Evolutionary conservation across 1,284 basidiomycete genomes (phyloP).

Genomic region (Heterobasidion irregulare): DNA sequence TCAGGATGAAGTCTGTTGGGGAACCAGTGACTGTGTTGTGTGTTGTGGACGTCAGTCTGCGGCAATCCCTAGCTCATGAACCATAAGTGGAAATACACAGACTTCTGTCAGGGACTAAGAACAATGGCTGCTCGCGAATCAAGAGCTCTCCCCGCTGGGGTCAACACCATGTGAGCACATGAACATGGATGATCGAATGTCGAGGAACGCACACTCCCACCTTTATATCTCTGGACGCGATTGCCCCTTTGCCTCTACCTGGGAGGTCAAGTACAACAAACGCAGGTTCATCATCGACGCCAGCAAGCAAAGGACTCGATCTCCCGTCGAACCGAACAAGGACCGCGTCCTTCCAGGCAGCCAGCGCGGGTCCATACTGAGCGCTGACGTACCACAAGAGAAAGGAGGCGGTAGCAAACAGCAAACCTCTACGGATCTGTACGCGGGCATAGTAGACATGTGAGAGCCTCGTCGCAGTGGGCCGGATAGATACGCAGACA

Average conservation of each 20-base stretch:
- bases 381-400: too few relatives aligned
- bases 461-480: too few relatives aligned
- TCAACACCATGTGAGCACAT: not conserved
- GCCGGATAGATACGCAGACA: too few relatives aligned
- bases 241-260: constrained; percentile 31
- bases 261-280: constrained; percentile 19
- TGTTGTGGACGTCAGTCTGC: not conserved
- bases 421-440: too few relatives aligned
- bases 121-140: constrained; percentile 43
- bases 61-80: not conserved
- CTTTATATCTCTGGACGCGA: constrained; percentile 29
- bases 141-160: constrained; percentile 48
- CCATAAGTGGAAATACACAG: constrained; percentile 11
- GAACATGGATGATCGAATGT: not conserved
- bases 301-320: too few relatives aligned
- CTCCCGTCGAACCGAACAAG: too few relatives aligned
- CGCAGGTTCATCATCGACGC: not conserved
- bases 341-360: too few relatives aligned
- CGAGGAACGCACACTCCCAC: constrained; percentile 13
- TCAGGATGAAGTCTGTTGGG: constrained; percentile 33
- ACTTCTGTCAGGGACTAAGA: constrained; percentile 43
- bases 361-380: too few relatives aligned
- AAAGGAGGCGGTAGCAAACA: too few relatives aligned
- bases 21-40: constrained; percentile 29
- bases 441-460: too few relatives aligned